A percentile compares a stretch with the other conserved stretches of the same genome.
Evolutionary conservation across 768 basidiomycete species (phyloP).

Genomic region (Mrakia hoshinonis): DNA sequence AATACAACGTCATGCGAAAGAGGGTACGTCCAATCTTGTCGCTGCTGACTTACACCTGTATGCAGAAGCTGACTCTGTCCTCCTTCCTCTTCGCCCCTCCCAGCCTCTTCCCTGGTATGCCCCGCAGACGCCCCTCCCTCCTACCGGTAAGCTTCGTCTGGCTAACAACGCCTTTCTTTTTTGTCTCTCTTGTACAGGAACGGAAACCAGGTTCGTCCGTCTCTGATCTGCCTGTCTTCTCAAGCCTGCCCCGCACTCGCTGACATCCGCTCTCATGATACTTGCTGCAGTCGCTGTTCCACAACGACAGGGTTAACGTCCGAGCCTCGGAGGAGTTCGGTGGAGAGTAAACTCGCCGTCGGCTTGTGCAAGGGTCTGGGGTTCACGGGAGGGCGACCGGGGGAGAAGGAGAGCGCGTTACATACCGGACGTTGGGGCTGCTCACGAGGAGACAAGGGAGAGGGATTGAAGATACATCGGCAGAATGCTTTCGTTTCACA

Average conservation of each 20-base stretch:
- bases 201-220: constrained; percentile 28
- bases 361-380: too few species aligned
- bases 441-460: too few species aligned
- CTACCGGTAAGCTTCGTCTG: not conserved
- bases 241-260: not conserved
- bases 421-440: too few species aligned
- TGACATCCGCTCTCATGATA: not conserved
- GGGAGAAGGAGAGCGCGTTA: not conserved
- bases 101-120: constrained; percentile 29
- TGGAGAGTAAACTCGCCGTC: not conserved
- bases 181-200: constrained; percentile 4
- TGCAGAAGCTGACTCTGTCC: not conserved
- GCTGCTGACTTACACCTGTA: not conserved
- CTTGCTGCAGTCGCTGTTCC: constrained; percentile 20
- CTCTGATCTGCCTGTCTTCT: not conserved
- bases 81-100: not conserved
- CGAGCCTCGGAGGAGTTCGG: constrained; percentile 23
- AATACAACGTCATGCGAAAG: constrained; percentile 22
- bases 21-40: constrained; percentile 9
- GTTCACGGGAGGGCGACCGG: not conserved
- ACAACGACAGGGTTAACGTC: constrained; percentile 24
- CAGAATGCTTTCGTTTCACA: not conserved
- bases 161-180: not conserved
- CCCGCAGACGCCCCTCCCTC: too few species aligned
- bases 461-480: too few species aligned